A percentile compares a stretch with the other conserved stretches of the same genome.
phyloP scores from a whole-genome alignment of 257 asterid genomes.

The Verbascum thapsus region DNA sequence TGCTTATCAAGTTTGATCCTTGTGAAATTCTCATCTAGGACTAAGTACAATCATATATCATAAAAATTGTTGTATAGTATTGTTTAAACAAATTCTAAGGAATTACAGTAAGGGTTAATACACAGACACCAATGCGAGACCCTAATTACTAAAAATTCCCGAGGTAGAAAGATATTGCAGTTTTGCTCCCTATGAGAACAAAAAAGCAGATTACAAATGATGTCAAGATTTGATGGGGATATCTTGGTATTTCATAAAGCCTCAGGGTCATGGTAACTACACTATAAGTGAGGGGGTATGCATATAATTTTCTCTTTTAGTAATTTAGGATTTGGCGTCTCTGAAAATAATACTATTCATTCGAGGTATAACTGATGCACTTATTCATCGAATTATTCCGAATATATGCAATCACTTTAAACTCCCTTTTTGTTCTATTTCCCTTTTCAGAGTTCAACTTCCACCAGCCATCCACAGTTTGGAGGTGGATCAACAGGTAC shows the following conservation, averaged over 20 bases:
- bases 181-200: no score
- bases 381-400: background rate
- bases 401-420: conserved; percentile 17
- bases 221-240: no score
- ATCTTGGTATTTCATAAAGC: no score
- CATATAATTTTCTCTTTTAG: background rate
- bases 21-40: background rate
- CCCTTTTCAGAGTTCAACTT: conserved; percentile 52
- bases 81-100: background rate
- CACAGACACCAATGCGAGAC: no score
- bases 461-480: conserved; percentile 41
- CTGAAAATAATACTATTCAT: background rate
- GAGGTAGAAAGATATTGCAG: no score
- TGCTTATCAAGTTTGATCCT: background rate
- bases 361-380: background rate
- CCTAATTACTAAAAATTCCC: no score
- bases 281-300: no score
- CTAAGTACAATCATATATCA: background rate
- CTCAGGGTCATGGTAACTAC: no score
- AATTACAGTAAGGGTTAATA: no score
- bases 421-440: background rate
- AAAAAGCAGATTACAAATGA: no score
- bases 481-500: conserved; percentile 47
- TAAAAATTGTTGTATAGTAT: background rate
- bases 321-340: background rate